Base-by-base conservation (phyloP, 2,329 filamentous ascomycete species). In the Raffaelea deltoideospora region DNA sequence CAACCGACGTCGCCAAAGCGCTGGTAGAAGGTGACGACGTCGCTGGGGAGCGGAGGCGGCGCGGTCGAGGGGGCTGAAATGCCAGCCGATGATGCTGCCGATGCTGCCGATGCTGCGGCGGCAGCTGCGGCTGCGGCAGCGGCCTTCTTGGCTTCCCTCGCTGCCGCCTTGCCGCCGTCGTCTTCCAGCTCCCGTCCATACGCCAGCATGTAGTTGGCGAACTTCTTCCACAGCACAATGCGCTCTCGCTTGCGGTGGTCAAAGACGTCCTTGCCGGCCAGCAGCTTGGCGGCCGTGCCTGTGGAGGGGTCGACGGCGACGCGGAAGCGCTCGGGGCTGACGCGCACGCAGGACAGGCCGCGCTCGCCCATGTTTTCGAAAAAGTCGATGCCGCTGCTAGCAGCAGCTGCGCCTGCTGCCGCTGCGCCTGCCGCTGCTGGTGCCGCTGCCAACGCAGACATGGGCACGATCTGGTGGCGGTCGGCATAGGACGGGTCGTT, bases 21-120 rank as follows among this genome's bases (percentile, higher is more conserved):
- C 58, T 88, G 82, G 52, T 87, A 88, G 46, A 87, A 87, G 1
- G 76, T 81, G 31, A 87, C 78, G 35, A 86, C 60, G 44, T 76
- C 72, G 27, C 62, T 58, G 27, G 61, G 55, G 23, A 71, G 52
- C 49, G 61, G 55, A 23, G 70, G 52, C 49, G 59, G 61, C 7
- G 31, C 20, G 56, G 53, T 20, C 54, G 52, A 10, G 45, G 47
- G 60, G 45, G 50, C 61, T 47, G 48, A 3, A 27, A 7, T 11
- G 24, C n/a, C 33, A n/a, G 26, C 34, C 22, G 24, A 14, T 14
- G 19, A 18, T 5, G 23, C 14, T 14, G 23, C 24, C 10, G 22
- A 17, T 14, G 55, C 20, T 57, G 54, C 39, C 59, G 53, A 27
- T n/a, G 17, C 30, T 7, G 30, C 15, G 3, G 26, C 27, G 13